Conservation (phyloP, 225 moss, liverwort and hornwort species). For the Marchantia paleacea region DNA sequence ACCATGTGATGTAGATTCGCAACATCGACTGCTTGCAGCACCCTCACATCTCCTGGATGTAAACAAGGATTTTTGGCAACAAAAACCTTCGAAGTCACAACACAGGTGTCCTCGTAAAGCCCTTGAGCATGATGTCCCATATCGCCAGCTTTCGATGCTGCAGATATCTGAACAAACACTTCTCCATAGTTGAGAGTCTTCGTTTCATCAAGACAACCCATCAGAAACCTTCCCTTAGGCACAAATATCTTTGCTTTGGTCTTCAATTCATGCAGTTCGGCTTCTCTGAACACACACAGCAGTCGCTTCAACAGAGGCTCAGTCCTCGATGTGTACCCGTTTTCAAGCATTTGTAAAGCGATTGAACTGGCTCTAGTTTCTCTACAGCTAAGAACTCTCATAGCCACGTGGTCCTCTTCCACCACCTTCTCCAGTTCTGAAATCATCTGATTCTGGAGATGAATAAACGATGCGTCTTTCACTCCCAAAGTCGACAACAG, state of each 20-base stretch:
- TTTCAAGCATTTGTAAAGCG: constrained; percentile 59
- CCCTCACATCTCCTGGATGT: constrained; percentile 86
- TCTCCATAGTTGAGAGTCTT: constrained; percentile 66
- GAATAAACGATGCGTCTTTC: constrained; percentile 59
- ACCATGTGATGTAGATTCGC: constrained; percentile 78
- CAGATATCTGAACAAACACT: constrained; percentile 68
- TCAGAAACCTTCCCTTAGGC: constrained; percentile 62
- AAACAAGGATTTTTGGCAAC: constrained; percentile 89
- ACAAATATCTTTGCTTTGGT: constrained; percentile 65
- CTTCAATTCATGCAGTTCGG: constrained; percentile 62
- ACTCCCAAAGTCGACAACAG: constrained; percentile 83
- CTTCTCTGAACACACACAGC: constrained; percentile 58
- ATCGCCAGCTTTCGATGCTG: constrained; percentile 27
- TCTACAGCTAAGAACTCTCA: constrained; percentile 62
- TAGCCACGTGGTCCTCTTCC: constrained; percentile 51
- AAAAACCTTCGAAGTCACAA: constrained; percentile 68
- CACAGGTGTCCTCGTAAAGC: constrained; percentile 32
- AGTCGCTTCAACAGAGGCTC: constrained; percentile 75
- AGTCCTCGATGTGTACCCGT: constrained; percentile 47
- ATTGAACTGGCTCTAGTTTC: constrained; percentile 19
- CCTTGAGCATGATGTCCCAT: constrained; percentile 34
- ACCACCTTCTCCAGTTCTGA: constrained; percentile 66
- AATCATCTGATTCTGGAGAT: constrained; percentile 58
- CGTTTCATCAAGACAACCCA: constrained; percentile 92
- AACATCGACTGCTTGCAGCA: constrained; percentile 65